phyloP scores from a whole-genome alignment of 148 eudicot species.

The Rhododendron kiyosumense region DNA sequence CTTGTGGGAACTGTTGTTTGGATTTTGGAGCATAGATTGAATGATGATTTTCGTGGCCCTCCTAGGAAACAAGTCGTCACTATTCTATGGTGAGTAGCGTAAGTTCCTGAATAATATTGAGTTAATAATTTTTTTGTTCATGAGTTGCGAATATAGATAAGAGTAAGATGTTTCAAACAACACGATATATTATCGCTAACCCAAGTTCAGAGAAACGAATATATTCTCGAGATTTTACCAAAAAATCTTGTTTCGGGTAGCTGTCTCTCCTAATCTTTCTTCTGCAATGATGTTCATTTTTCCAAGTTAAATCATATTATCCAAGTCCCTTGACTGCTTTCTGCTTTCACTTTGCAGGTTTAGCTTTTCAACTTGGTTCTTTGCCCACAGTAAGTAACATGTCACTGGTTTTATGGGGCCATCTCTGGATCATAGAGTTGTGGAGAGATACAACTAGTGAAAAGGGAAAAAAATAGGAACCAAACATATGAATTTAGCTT shows the following conservation, averaged over 20 bases:
- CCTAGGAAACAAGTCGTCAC: slow-evolving; percentile 36
- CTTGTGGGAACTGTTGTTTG: slow-evolving; percentile 48
- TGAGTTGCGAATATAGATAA: neutral
- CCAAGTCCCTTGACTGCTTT: neutral
- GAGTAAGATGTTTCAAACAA: neutral
- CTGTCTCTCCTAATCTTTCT: no score
- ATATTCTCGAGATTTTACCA: no score
- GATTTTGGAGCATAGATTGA: slow-evolving; percentile 61
- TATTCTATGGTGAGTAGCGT: slow-evolving; percentile 18
- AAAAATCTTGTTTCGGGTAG: no score
- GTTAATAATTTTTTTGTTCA: neutral
- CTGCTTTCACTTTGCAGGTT: slow-evolving; percentile 56
- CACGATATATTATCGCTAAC: neutral
- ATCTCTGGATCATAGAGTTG: neutral
- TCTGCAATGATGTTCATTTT: neutral
- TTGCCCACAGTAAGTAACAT: slow-evolving; percentile 59
- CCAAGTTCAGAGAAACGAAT: neutral
- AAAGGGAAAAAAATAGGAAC: neutral
- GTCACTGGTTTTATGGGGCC: neutral
- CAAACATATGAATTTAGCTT: neutral
- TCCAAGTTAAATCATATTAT: neutral
- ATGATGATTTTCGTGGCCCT: slow-evolving; percentile 75
- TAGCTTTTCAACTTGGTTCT: slow-evolving; percentile 72
- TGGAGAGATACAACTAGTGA: neutral
- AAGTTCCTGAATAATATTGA: slow-evolving; percentile 5